Percentiles rank a stretch among this genome's conserved stretches.
These are phyloP conservation scores for Cytospora mali DNA, from an alignment of 2,329 filamentous ascomycete genomes.

Conservation along the genomic window DNA sequence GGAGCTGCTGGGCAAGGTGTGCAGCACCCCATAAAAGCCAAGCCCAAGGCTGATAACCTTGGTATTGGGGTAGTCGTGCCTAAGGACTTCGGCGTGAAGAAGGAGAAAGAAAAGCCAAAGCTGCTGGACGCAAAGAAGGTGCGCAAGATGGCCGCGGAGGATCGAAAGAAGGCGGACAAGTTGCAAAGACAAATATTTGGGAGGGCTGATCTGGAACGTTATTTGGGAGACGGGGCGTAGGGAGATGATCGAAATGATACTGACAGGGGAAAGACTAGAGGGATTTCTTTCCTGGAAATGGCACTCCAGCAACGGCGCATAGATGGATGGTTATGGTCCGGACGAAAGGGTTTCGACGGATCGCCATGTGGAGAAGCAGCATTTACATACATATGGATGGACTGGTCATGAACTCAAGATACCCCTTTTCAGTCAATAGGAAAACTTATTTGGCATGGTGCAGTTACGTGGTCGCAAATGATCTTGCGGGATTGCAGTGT, in stretches of 20 bases:
- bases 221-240: conserved; percentile 54
- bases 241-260: too few relatives aligned
- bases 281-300: not conserved
- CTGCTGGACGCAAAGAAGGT: conserved; percentile 72
- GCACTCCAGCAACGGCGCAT: not conserved
- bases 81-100: conserved; percentile 44
- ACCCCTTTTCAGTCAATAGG: conserved; percentile 13
- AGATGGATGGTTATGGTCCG: not conserved
- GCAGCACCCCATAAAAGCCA: conserved; percentile 72
- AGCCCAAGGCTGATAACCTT: conserved; percentile 71
- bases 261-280: not conserved
- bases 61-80: conserved; percentile 66
- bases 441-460: not conserved
- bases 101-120: conserved; percentile 48
- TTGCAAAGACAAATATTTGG: conserved; percentile 74
- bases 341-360: not conserved
- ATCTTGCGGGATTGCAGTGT: not conserved
- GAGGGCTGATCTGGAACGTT: conserved; percentile 74
- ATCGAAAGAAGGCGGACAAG: conserved; percentile 63
- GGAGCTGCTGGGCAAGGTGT: conserved; percentile 73
- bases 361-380: not conserved
- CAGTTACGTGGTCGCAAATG: not conserved
- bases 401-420: conserved; percentile 5
- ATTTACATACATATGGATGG: conserved; percentile 11
- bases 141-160: conserved; percentile 61